These are phyloP conservation scores for Yamadazyma kitorensis DNA, from an alignment of 805 yeast genomes.

Conservation along the genomic window DNA sequence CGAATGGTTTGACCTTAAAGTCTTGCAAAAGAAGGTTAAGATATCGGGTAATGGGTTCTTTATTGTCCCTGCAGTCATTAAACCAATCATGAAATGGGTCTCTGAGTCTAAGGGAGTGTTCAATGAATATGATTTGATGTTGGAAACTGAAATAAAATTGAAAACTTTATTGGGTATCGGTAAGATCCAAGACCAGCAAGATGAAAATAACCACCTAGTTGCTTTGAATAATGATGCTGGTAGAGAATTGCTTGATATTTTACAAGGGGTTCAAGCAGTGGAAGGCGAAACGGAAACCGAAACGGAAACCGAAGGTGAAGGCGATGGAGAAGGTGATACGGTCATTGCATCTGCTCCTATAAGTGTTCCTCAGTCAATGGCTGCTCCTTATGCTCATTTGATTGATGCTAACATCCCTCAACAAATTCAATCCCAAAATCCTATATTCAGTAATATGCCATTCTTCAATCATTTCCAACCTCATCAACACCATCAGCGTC, in stretches of 20 bases:
- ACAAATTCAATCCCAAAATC: constrained; percentile 24
- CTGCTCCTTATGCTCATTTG: constrained; percentile 15
- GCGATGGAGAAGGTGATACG: constrained; percentile 2
- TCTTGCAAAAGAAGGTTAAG: constrained; percentile 40
- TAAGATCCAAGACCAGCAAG: constrained; percentile 17
- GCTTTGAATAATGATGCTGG: constrained; percentile 56
- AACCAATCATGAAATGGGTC: constrained; percentile 55
- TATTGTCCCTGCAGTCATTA: constrained; percentile 46
- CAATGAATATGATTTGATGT: constrained; percentile 58
- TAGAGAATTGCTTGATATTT: constrained; percentile 66
- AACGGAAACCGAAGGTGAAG: constrained; percentile 2
- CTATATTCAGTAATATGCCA: constrained; percentile 13
- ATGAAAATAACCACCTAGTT: background rate
- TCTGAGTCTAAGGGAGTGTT: constrained; percentile 47
- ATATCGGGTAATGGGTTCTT: constrained; percentile 37
- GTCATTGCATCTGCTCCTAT: too few relatives aligned
- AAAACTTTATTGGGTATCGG: constrained; percentile 63
- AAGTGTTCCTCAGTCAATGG: constrained; percentile 17
- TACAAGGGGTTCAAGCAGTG: constrained; percentile 36
- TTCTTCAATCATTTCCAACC: background rate
- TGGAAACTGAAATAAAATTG: constrained; percentile 62
- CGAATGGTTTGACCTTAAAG: constrained; percentile 68
- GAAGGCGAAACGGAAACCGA: constrained; percentile 4
- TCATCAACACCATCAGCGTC: background rate
- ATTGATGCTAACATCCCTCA: constrained; percentile 27